Conservation (phyloP, 108 stramenopile genomes). For the Mediolabrus comicus region DNA sequence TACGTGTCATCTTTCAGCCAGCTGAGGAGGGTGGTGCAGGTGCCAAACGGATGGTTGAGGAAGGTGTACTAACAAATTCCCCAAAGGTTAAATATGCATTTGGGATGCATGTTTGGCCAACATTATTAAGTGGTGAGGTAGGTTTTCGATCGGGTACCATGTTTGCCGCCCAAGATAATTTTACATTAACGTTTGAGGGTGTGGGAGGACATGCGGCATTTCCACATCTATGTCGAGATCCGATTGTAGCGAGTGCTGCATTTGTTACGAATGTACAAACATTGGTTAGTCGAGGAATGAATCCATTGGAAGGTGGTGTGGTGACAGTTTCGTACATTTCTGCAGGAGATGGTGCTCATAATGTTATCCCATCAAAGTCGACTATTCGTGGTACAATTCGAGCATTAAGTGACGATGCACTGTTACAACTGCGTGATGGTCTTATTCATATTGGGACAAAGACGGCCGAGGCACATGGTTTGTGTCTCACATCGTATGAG, state of each 20-base stretch:
- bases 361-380: conserved; percentile 75
- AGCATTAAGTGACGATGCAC: conserved; percentile 71
- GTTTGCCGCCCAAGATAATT: conserved; percentile 80
- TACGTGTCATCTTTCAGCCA: conserved; percentile 89
- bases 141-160: conserved; percentile 82
- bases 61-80: conserved; percentile 65
- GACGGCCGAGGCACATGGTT: conserved; percentile 75
- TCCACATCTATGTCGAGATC: conserved; percentile 84
- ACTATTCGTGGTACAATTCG: conserved; percentile 83
- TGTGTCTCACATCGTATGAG: conserved; percentile 55
- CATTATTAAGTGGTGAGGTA: conserved; percentile 65
- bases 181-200: conserved; percentile 78
- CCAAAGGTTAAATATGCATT: conserved; percentile 74
- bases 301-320: conserved; percentile 82
- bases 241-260: conserved; percentile 80
- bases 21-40: conserved; percentile 95
- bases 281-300: conserved; percentile 66
- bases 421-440: conserved; percentile 50
- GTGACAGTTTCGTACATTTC: conserved; percentile 65
- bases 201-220: conserved; percentile 94
- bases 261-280: conserved; percentile 87
- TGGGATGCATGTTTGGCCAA: conserved; percentile 72
- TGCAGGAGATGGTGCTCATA: conserved; percentile 73
- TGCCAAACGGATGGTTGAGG: conserved; percentile 85
- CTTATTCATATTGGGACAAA: conserved; percentile 60